Evolutionary conservation across 352 stramenopile species (phyloP).

Genomic region (Phytopythium mirpurense): DNA sequence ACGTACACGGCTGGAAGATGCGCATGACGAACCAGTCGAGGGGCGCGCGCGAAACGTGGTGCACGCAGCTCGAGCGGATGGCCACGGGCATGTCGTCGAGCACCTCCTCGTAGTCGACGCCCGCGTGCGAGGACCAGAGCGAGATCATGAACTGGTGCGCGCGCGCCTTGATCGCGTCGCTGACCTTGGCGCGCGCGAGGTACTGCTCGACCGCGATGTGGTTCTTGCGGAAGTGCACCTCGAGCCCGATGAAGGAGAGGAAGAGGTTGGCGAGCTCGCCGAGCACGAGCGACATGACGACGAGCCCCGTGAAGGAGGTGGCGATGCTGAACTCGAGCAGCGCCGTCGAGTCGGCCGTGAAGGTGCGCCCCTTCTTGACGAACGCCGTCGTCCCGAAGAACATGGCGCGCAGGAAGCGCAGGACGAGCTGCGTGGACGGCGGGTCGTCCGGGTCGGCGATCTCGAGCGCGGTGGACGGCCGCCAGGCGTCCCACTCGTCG

Average conservation of each 20-base stretch:
- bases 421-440: slow-evolving; percentile 21
- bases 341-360: slow-evolving; percentile 19
- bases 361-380: slow-evolving; percentile 40
- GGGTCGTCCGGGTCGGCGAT: slow-evolving; percentile 22
- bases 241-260: slow-evolving; percentile 47
- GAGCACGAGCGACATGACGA: slow-evolving; percentile 55
- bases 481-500: slow-evolving; percentile 45
- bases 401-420: slow-evolving; percentile 34
- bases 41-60: slow-evolving; percentile 25
- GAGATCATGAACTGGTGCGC: slow-evolving; percentile 40
- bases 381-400: slow-evolving; percentile 46
- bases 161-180: slow-evolving; percentile 20
- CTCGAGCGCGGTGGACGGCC: slow-evolving; percentile 29
- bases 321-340: slow-evolving; percentile 39
- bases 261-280: slow-evolving; percentile 47
- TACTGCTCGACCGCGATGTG: slow-evolving; percentile 48
- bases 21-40: slow-evolving; percentile 33
- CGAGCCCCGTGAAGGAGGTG: slow-evolving; percentile 34
- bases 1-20: slow-evolving; percentile 25
- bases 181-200: slow-evolving; percentile 29
- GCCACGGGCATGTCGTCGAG: slow-evolving; percentile 36
- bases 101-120: slow-evolving; percentile 47
- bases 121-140: slow-evolving; percentile 50
- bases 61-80: slow-evolving; percentile 50
- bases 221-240: slow-evolving; percentile 58